phyloP scores from a whole-genome alignment of 2,329 filamentous ascomycete genomes.

The Arthroderma sp. region DNA sequence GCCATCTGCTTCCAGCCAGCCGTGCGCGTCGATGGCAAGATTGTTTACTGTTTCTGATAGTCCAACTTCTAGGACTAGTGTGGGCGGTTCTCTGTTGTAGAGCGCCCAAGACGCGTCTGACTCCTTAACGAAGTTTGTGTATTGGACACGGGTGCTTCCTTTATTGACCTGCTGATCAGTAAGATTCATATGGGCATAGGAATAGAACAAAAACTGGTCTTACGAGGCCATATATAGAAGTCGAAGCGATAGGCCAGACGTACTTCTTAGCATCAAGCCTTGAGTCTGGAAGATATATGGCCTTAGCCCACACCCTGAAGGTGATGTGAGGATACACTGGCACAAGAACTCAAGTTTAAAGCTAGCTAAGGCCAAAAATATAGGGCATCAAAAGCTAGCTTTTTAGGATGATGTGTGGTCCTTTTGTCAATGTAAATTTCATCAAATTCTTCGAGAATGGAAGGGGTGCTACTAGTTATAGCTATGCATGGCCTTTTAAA shows the following conservation, averaged over 20 bases:
- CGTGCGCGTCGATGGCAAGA: constrained; percentile 1
- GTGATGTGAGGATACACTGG: no score
- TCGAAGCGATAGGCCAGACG: not conserved
- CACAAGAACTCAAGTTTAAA: no score
- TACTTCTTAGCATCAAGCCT: not conserved
- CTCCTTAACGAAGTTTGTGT: not conserved
- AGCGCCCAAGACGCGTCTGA: not conserved
- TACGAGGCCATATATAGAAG: not conserved
- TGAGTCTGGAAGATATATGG: not conserved
- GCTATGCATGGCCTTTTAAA: no score
- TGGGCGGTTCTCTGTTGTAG: constrained; percentile 1
- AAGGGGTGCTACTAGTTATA: not conserved
- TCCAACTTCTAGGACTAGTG: not conserved
- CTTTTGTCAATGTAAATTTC: not conserved
- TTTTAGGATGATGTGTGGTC: not conserved
- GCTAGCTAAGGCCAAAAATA: no score
- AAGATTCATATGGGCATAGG: not conserved
- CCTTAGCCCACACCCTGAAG: no score
- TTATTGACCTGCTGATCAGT: not conserved
- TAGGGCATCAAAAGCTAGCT: no score
- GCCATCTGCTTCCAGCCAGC: constrained; percentile 1
- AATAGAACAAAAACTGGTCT: no score
- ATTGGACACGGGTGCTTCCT: not conserved
- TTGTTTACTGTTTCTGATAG: not conserved
- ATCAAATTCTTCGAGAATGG: not conserved